Base-by-base conservation (phyloP, 805 yeast genomes). In the Zygotorulaspora sp. region DNA sequence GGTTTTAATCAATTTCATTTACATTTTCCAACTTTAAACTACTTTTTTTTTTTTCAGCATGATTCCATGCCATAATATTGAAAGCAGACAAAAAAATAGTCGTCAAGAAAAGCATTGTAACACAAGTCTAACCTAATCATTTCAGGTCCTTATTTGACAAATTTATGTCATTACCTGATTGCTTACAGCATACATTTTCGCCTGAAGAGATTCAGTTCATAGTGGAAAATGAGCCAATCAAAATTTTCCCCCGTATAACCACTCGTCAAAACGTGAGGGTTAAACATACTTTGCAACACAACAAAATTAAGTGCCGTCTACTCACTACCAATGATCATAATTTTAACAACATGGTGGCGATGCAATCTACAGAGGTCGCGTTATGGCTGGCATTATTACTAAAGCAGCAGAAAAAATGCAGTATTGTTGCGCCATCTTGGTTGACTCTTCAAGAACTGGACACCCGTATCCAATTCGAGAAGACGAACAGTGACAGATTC, bases 401-500 rank as follows among this genome's bases (percentile, higher is more conserved):
- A 34, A 87, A 86, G 53, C 78, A 80, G 32, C 97, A 92, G 58
- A 81, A 79, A 32, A 81, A 88, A 52, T 87, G 97, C 61, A 82
- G 80, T 45, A 78, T 92, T 2, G 78, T 86, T 6, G 81, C 88
- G 10, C 98, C 98, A 0, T 71, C 67, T 1, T 92, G 98, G 98
- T 68, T 92, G 7, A 73, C 71, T 7, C 61, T 74, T 32, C 66
- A 67, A 13, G 67, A 67, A 34, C 59, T 90, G 40, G 73, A 74
- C 37, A 69, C 66, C 5, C 68, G 72, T 29, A 77, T 83, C 49
- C 85, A 81, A 14, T 80, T 74, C 43, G 97, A 90, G 55, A 65
- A 76, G 22, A 66, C 67, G 4, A 57, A 72, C 38, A 70, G 77
- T 1, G 71, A 71, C 22, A 65, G 74, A 42, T 90, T 90, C 55